phyloP scores from a whole-genome alignment of 2,329 filamentous ascomycete genomes.

The Phyllosticta citriasiana region DNA sequence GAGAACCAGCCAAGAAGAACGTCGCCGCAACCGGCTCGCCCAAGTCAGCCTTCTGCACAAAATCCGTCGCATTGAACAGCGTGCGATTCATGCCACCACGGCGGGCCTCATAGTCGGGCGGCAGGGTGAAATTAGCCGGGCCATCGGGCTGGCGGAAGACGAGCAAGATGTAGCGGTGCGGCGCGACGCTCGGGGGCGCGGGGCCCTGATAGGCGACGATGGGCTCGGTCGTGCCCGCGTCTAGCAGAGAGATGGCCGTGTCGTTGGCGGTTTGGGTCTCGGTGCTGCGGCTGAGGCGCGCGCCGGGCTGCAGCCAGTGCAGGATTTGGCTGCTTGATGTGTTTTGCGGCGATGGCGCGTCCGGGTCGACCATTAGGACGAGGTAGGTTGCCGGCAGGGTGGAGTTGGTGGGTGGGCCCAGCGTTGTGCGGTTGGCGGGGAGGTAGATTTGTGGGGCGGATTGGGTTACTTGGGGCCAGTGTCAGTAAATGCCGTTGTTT shows the following conservation, averaged over 20 bases:
- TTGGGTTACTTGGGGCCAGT: neutral
- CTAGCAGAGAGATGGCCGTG: constrained; percentile 1
- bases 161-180: constrained; percentile 12
- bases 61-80: neutral
- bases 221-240: neutral
- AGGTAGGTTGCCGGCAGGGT: constrained; percentile 1
- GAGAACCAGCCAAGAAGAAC: constrained; percentile 2
- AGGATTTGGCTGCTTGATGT: constrained; percentile 2
- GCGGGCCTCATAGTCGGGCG: neutral
- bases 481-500: neutral
- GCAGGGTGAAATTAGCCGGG: neutral
- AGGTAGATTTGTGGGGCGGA: constrained; percentile 1
- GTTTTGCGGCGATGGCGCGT: constrained; percentile 10
- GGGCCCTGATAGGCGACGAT: constrained; percentile 7
- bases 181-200: constrained; percentile 1
- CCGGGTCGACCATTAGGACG: constrained; percentile 11
- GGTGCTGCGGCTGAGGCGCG: neutral
- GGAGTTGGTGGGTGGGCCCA: neutral
- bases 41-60: neutral
- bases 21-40: constrained; percentile 3
- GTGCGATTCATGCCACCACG: neutral
- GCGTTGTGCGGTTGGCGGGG: constrained; percentile 2
- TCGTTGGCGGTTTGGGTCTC: neutral
- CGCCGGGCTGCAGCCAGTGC: constrained; percentile 10
- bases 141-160: constrained; percentile 6